These are phyloP conservation scores for Trichomonas tenax DNA, from an alignment of 208 protist species.

Conservation along the genomic window DNA sequence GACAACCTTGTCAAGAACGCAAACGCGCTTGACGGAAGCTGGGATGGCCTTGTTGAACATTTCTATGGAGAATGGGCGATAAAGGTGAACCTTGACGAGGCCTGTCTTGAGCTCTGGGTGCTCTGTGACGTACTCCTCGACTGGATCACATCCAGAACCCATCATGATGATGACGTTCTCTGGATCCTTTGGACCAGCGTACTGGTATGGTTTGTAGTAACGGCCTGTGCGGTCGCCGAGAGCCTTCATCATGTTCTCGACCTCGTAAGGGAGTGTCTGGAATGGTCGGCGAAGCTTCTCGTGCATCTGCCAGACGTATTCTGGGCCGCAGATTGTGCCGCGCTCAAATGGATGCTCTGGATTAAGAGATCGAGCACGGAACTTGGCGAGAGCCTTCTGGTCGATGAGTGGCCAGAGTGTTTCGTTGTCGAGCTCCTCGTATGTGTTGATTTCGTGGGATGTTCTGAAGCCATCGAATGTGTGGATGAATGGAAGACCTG, in stretches of 20 bases:
- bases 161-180: constrained; percentile 48
- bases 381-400: constrained; percentile 12
- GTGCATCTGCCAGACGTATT: too few relatives aligned
- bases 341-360: constrained; percentile 43
- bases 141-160: constrained; percentile 31
- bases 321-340: constrained; percentile 46
- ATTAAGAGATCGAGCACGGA: constrained; percentile 40
- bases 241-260: constrained; percentile 43
- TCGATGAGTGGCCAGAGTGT: neutral
- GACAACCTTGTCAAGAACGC: constrained; percentile 45
- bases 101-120: constrained; percentile 49
- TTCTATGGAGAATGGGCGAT: constrained; percentile 44
- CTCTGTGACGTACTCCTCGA: neutral
- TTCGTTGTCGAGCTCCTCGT: neutral
- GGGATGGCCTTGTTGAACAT: constrained; percentile 35
- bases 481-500: too few relatives aligned
- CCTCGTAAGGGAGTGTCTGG: constrained; percentile 29
- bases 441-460: constrained; percentile 28
- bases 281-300: constrained; percentile 45
- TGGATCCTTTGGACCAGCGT: constrained; percentile 44
- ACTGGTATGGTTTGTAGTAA: constrained; percentile 47
- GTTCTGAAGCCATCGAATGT: too few relatives aligned
- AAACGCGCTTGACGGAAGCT: constrained; percentile 35
- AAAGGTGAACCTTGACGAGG: constrained; percentile 50
- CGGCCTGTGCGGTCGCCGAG: constrained; percentile 42